Base-by-base conservation (phyloP, 2,329 filamentous ascomycete species). In the Venturia asperata region DNA sequence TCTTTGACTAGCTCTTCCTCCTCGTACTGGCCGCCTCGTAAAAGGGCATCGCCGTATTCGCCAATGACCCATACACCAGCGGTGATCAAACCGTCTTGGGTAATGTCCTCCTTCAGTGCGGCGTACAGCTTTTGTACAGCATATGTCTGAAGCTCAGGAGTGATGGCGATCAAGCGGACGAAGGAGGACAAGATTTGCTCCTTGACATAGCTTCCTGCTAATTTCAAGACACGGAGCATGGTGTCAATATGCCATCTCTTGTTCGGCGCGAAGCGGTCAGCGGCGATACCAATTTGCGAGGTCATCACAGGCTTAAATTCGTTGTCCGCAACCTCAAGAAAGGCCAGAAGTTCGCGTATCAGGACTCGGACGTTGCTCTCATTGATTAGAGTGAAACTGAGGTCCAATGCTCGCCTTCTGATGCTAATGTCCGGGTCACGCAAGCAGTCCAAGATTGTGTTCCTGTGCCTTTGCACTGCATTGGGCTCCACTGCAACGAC, bases 221-320 rank as follows among this genome's bases (percentile, higher is more conserved):
- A 82, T 66, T 92, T 96, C 70, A 99, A 78, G 30, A 99, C 92
- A 27, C 95, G 86, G 64, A 99, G 81, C 88, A 99, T 97, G 2
- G 95, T 99, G 73, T 99, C 94, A 70, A 97, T 89, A 74, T 99
- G 94, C 94, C 94, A 99, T 74, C 94, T 84, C 79, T 97, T 97
- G 78, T 94, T 97, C 0, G 94, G 95, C 1, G 94, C 90, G 77
- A 91, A 99, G 69, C 93, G 87, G 76, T 99, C 94, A 7, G 95
- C 94, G 13, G 95, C 94, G 71, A 99, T 91, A 30, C 94, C 94
- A 74, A 99, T 99, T 74, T 99, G 94, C 64, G 89, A 94, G 1
- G 94, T 99, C 92, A 99, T 97, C 64, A 91, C 91, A 7, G 94
- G 91, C 79, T 99, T 99, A 80, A 99, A 99, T 76, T 99, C 94